These are phyloP conservation scores for Trichoderma citrinoviride DNA, from an alignment of 2,329 filamentous ascomycete genomes.

Conservation along the genomic window DNA sequence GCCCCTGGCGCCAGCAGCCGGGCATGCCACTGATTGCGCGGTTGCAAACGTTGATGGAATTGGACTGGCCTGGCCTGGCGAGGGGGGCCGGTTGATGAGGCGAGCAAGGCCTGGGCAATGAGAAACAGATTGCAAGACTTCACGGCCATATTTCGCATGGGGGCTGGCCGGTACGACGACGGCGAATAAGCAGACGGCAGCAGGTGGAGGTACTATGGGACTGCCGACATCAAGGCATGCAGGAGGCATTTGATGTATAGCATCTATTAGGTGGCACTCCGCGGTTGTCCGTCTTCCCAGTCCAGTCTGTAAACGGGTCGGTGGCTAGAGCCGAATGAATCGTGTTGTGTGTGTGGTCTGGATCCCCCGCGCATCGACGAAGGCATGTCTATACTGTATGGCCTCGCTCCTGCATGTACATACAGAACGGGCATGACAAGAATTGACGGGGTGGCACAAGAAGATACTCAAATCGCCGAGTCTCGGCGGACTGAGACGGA, in stretches of 20 bases:
- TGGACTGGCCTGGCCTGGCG: neutral
- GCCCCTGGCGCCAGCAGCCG: slow-evolving; percentile 17
- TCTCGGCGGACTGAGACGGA: neutral
- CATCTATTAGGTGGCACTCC: no score
- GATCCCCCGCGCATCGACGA: no score
- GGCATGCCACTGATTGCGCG: neutral
- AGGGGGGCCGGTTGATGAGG: neutral
- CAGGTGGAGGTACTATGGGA: no score
- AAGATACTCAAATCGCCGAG: neutral
- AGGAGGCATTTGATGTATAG: no score
- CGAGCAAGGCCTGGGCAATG: neutral
- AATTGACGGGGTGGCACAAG: neutral
- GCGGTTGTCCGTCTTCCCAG: no score
- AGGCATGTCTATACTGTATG: no score
- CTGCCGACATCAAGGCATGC: neutral
- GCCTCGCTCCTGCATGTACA: no score
- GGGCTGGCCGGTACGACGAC: neutral
- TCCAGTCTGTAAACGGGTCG: no score
- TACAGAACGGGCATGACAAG: neutral
- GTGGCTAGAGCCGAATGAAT: no score
- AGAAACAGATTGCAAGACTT: slow-evolving; percentile 5
- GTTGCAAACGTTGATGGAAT: no score
- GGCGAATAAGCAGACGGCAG: neutral
- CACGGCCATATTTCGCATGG: neutral
- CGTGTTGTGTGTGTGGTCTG: no score